phyloP scores from a whole-genome alignment of 2,329 filamentous ascomycete species.

The Colletotrichum sp. region DNA sequence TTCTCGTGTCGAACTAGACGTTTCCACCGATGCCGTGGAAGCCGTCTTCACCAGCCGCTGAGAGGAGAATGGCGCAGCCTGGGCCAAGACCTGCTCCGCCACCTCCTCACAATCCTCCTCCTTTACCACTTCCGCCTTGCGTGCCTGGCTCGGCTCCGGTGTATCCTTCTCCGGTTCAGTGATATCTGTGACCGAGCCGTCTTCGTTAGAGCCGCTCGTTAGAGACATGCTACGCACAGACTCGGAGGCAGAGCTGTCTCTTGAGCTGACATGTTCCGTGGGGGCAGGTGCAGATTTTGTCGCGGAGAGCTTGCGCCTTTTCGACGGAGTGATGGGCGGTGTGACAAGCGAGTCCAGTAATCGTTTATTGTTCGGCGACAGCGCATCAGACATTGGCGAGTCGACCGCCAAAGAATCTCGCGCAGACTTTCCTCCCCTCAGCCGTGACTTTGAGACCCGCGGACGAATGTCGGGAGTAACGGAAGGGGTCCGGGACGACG shows the following conservation, averaged over 20 bases:
- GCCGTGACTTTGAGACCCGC: slow-evolving; percentile 27
- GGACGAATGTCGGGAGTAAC: slow-evolving; percentile 28
- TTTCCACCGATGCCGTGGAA: not conserved
- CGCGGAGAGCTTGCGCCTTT: slow-evolving; percentile 46
- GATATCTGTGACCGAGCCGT: slow-evolving; percentile 42
- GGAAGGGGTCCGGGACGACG: slow-evolving; percentile 61
- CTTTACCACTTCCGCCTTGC: slow-evolving; percentile 33
- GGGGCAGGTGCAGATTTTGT: slow-evolving; percentile 24
- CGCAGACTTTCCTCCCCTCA: slow-evolving; percentile 26
- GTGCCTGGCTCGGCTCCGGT: slow-evolving; percentile 40
- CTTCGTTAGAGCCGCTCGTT: slow-evolving; percentile 36
- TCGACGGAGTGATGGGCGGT: slow-evolving; percentile 60
- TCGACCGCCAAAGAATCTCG: slow-evolving; percentile 16
- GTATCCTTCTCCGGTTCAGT: slow-evolving; percentile 56
- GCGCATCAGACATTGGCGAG: slow-evolving; percentile 34
- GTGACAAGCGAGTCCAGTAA: slow-evolving; percentile 50
- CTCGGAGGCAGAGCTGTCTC: slow-evolving; percentile 40
- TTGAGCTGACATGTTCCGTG: slow-evolving; percentile 31
- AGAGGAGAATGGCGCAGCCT: slow-evolving; percentile 11
- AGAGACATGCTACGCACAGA: slow-evolving; percentile 29
- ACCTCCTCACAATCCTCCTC: slow-evolving; percentile 33
- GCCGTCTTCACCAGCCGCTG: not conserved
- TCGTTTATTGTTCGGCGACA: slow-evolving; percentile 35
- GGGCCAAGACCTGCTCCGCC: slow-evolving; percentile 15
- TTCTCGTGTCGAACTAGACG: not conserved